phyloP scores from a whole-genome alignment of 2,329 filamentous ascomycete genomes.

The Orbilia oligospora region DNA sequence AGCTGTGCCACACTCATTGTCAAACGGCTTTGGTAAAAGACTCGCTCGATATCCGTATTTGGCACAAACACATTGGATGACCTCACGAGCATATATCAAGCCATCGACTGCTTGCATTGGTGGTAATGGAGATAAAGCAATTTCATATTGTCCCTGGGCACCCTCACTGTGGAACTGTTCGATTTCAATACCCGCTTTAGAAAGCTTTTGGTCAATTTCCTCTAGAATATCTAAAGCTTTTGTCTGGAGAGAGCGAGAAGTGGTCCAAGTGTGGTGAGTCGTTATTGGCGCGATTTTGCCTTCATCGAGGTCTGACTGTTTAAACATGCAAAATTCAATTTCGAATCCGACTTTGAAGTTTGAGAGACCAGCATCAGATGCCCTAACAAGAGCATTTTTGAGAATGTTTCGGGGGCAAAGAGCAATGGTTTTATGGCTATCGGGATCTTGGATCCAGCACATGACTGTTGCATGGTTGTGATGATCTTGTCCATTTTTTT shows the following conservation, averaged over 20 bases:
- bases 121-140: conserved; percentile 76
- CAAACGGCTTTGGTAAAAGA: conserved; percentile 79
- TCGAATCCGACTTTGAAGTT: conserved; percentile 81
- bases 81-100: conserved; percentile 79
- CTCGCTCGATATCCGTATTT: conserved; percentile 77
- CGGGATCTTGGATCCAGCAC: conserved; percentile 61
- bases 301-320: conserved; percentile 67
- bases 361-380: conserved; percentile 71
- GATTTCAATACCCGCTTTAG: conserved; percentile 75
- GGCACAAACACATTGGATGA: conserved; percentile 76
- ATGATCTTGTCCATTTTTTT: conserved; percentile 19
- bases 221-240: conserved; percentile 74
- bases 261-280: conserved; percentile 79
- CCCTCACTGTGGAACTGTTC: conserved; percentile 83
- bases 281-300: conserved; percentile 70
- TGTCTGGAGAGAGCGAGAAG: conserved; percentile 75
- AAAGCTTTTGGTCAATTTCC: conserved; percentile 76
- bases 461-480: conserved; percentile 61
- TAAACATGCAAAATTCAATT: conserved; percentile 82
- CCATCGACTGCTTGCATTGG: conserved; percentile 79
- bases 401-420: conserved; percentile 79
- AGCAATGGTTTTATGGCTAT: conserved; percentile 50
- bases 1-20: conserved; percentile 74
- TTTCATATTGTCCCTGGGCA: conserved; percentile 81
- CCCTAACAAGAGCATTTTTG: conserved; percentile 71